Percentiles rank a stretch among this genome's conserved stretches.
Evolutionary conservation across 2,329 filamentous ascomycete genomes (phyloP).

Genomic region (Botryosphaeria dothidea): DNA sequence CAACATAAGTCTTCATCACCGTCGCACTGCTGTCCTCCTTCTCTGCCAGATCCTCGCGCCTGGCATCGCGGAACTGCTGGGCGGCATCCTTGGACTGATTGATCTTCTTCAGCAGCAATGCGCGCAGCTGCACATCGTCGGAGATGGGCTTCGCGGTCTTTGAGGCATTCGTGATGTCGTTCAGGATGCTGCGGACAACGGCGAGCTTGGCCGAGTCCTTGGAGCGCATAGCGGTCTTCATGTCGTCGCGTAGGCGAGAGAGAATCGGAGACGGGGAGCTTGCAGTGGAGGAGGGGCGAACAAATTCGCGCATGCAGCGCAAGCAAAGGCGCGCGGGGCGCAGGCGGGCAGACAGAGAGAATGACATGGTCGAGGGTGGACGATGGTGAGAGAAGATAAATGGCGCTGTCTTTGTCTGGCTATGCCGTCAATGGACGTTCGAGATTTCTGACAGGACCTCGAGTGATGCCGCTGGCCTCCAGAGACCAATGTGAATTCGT

Average conservation of each 20-base stretch:
- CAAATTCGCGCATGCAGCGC: conserved; percentile 26
- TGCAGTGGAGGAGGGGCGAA: conserved; percentile 21
- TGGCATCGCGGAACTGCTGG: conserved; percentile 64
- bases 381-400: not conserved
- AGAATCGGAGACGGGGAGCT: conserved; percentile 39
- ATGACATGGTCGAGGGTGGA: conserved; percentile 5
- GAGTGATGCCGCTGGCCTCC: not conserved
- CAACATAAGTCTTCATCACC: conserved; percentile 67
- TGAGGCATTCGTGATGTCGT: conserved; percentile 72
- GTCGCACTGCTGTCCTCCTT: conserved; percentile 68
- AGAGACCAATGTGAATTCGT: not conserved
- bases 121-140: conserved; percentile 69
- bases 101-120: conserved; percentile 65
- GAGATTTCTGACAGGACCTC: not conserved
- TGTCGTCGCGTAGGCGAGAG: conserved; percentile 46
- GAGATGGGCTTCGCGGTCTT: conserved; percentile 71
- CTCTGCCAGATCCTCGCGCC: conserved; percentile 67
- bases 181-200: conserved; percentile 68
- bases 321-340: conserved; percentile 23
- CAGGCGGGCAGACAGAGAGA: conserved; percentile 6
- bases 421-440: not conserved
- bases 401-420: not conserved
- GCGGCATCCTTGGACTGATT: conserved; percentile 60
- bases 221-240: conserved; percentile 50
- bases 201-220: conserved; percentile 61